Evolutionary conservation across 2,329 filamentous ascomycete species (phyloP), one percentile per base, ranked within the genome.

Genomic region (Epichloe typhina): DNA sequence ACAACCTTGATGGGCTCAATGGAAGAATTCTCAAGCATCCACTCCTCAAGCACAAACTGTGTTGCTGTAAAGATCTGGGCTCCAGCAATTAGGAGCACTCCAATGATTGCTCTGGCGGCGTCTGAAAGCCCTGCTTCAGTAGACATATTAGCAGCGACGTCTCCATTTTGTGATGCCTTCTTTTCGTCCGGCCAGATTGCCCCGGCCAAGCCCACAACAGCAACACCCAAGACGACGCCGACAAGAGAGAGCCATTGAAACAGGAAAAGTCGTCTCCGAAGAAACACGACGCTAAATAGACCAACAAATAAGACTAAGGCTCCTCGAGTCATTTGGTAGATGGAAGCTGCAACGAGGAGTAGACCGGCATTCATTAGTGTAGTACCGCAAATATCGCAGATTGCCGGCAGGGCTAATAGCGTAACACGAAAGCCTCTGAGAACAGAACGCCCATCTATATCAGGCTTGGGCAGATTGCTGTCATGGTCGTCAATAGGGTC

Each of bases 321-420:
- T 8, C 93, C 93, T 53, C 93, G 77, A 1, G 91, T 97, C 93
- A 98, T 98, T 70, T 98, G 93, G 69, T 96, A 98, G 62, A 98
- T 96, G 54, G 88, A 94, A 1, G 93, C 88, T 12, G 88, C 93
- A 23, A 97, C 90, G 64, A 97, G 90, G 46, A 97, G 76, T 57
- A 98, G 75, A 3, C 93, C 93, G 4, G 88, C 86, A 63, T 98
- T 98, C 90, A 98, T 97, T 50, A 97, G 77, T 4, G 93, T 98
- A 4, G 93, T 98, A 46, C 88, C 93, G 23, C 86, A 82, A 56
- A 97, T 95, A 65, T 98, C 93, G 69, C 90, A 96, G 62, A 89
- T 84, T 41, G 93, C 87, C 1, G 93, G 93, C 11, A 95, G 72
- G 7, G 89, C 84, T 50, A 98, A 77, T 33, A 97, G 68, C 4